Conservation (phyloP, 2,329 filamentous ascomycete species). For the Zymoseptoria tritici region DNA sequence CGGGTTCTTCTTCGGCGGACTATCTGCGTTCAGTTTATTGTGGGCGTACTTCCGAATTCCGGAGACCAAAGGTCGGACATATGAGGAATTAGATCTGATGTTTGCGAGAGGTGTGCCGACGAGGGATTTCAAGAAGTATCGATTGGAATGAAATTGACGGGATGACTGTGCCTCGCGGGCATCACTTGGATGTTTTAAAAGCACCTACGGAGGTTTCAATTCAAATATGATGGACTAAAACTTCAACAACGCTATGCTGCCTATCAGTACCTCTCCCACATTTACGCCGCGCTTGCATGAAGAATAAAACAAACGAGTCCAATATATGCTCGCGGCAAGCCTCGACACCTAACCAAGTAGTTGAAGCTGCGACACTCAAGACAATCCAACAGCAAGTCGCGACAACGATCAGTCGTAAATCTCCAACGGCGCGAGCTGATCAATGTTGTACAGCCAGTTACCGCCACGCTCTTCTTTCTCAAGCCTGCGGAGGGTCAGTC, state of each 20-base stretch:
- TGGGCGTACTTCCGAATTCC: constrained; percentile 35
- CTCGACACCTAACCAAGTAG: neutral
- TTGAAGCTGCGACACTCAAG: neutral
- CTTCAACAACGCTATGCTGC: neutral
- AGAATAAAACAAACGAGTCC: neutral
- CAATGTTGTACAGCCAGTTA: constrained; percentile 95
- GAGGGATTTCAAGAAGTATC: constrained; percentile 28
- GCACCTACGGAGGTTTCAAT: neutral
- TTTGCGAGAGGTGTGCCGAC: constrained; percentile 32
- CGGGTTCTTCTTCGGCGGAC: constrained; percentile 36
- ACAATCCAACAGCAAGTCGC: neutral
- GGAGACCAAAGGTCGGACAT: constrained; percentile 36
- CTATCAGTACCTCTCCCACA: neutral
- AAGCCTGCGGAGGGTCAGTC: constrained; percentile 46
- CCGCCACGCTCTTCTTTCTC: constrained; percentile 83
- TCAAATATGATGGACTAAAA: neutral
- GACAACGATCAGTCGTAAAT: constrained; percentile 56
- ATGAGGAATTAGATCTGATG: constrained; percentile 38
- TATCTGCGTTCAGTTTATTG: constrained; percentile 27
- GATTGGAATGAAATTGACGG: constrained; percentile 15
- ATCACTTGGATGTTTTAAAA: neutral
- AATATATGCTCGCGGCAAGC: neutral
- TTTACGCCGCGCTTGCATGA: neutral
- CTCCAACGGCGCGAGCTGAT: constrained; percentile 90
- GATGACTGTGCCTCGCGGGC: neutral